A percentile compares a stretch with the other conserved stretches of the same genome.
Evolutionary conservation across 805 yeast genomes (phyloP).

Genomic region (Candida krabiensis): DNA sequence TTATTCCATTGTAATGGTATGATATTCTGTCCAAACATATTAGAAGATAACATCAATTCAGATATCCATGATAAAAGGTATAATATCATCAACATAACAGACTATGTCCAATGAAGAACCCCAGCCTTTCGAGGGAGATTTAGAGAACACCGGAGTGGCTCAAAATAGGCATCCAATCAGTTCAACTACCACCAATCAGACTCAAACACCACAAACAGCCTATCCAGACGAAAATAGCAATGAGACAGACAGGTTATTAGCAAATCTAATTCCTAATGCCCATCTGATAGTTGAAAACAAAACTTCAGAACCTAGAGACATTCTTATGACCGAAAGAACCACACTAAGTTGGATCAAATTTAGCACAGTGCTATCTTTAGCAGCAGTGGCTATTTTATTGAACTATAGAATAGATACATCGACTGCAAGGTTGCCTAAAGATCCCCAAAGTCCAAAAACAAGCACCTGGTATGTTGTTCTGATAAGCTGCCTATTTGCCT

Average conservation of each 20-base stretch:
- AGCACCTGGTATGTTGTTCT: constrained; percentile 29
- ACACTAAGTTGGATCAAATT: constrained; percentile 49
- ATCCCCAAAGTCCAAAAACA: constrained; percentile 5
- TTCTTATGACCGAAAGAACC: constrained; percentile 54
- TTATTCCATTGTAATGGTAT: too few species aligned
- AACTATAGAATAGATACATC: constrained; percentile 44
- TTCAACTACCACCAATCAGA: too few species aligned
- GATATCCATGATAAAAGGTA: too few species aligned
- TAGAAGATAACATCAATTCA: too few species aligned
- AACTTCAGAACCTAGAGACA: constrained; percentile 54
- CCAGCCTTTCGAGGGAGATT: too few species aligned
- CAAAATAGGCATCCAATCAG: too few species aligned
- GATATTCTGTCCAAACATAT: too few species aligned
- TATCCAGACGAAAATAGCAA: neutral
- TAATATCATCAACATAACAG: too few species aligned
- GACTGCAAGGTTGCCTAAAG: constrained; percentile 9
- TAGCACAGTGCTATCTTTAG: constrained; percentile 43
- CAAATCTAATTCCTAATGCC: constrained; percentile 12
- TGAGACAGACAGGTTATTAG: constrained; percentile 13
- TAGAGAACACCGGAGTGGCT: too few species aligned
- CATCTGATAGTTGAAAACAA: constrained; percentile 35
- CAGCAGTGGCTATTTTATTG: constrained; percentile 46
- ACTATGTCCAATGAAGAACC: too few species aligned
- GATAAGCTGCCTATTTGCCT: constrained; percentile 38
- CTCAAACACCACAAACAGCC: neutral